phyloP scores from a whole-genome alignment of 257 asterid genomes.

The Capsicum baccatum region DNA sequence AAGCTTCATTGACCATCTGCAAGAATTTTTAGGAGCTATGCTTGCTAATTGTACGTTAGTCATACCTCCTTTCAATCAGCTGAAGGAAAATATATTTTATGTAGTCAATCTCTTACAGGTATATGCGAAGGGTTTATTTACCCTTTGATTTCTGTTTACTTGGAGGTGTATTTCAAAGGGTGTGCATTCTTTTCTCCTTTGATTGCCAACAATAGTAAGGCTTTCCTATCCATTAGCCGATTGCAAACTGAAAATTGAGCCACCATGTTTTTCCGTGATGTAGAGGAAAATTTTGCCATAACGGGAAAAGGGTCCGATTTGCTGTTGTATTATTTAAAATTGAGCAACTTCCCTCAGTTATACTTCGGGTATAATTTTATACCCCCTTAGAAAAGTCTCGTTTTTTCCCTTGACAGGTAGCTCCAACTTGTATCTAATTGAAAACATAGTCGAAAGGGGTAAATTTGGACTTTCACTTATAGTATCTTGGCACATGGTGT shows the following conservation, averaged over 20 bases:
- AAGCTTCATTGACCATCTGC: conserved; percentile 93
- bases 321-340: background rate
- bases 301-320: background rate
- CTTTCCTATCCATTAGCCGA: background rate
- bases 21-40: conserved; percentile 86
- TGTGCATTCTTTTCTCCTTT: background rate
- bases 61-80: conserved; percentile 86
- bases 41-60: conserved; percentile 77
- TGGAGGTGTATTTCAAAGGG: conserved; percentile 12
- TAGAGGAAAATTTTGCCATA: conserved; percentile 10
- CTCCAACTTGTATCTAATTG: background rate
- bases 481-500: background rate
- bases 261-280: background rate
- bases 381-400: background rate
- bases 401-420: background rate
- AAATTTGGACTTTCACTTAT: background rate
- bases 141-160: conserved; percentile 18
- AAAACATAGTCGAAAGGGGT: background rate
- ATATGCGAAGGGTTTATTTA: background rate
- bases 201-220: background rate
- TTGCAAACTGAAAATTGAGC: background rate
- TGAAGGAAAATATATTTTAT: conserved; percentile 69
- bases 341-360: background rate
- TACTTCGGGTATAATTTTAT: background rate
- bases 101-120: conserved; percentile 75